These are phyloP conservation scores for Syzygium aqueum DNA, from an alignment of 345 rosid genomes.

Conservation along the genomic window DNA sequence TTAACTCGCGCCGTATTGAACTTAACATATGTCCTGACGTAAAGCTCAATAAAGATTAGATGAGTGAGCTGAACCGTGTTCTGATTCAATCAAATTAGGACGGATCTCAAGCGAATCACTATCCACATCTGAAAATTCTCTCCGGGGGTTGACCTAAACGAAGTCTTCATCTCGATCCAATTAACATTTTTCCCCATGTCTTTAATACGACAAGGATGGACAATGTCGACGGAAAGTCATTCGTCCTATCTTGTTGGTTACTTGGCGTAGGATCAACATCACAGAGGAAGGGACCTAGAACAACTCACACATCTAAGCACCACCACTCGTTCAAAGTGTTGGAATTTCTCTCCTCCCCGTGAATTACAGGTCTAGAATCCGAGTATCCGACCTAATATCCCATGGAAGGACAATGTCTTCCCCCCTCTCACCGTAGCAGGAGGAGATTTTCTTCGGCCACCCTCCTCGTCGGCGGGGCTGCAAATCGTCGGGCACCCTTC, in stretches of 20 bases:
- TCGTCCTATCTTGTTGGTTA: not conserved
- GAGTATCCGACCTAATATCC: not conserved
- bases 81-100: not conserved
- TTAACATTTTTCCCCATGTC: not conserved
- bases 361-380: not conserved
- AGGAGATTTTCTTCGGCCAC: not conserved
- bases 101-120: not conserved
- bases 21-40: not conserved
- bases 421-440: not conserved
- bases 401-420: not conserved
- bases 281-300: not conserved
- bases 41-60: not conserved
- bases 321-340: not conserved
- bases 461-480: not conserved
- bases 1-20: rapidly evolving
- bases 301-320: not conserved
- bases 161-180: not conserved
- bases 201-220: not conserved
- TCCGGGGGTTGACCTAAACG: not conserved
- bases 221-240: not conserved
- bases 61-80: rapidly evolving
- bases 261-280: not conserved
- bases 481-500: not conserved
- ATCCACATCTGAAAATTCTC: not conserved
- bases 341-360: not conserved